A percentile compares a stretch with the other conserved stretches of the same genome.
phyloP scores from a whole-genome alignment of 1,139 yeast species.

The Blastobotrys niveus region DNA sequence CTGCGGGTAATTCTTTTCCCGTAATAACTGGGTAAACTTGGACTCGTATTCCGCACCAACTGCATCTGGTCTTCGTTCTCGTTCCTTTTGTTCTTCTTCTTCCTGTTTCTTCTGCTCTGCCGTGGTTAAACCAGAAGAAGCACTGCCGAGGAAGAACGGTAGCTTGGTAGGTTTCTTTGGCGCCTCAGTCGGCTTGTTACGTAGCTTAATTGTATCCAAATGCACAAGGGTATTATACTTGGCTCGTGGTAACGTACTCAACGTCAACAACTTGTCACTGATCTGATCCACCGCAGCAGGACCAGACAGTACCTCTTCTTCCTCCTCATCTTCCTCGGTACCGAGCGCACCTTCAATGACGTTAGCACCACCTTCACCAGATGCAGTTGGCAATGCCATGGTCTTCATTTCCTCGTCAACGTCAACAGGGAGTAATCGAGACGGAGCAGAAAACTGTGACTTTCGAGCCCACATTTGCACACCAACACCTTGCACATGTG shows the following conservation, averaged over 20 bases:
- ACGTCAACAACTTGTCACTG: constrained; percentile 56
- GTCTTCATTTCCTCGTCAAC: constrained; percentile 42
- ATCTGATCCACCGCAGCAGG: constrained; percentile 58
- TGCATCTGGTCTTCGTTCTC: constrained; percentile 44
- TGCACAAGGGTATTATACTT: constrained; percentile 75
- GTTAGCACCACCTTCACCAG: constrained; percentile 75
- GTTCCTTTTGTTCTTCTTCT: constrained; percentile 39
- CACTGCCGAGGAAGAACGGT: constrained; percentile 70
- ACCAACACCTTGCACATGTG: constrained; percentile 89
- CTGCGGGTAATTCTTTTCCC: constrained; percentile 44
- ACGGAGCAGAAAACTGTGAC: constrained; percentile 77
- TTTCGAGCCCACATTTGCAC: constrained; percentile 88
- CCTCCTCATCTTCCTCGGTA: constrained; percentile 30
- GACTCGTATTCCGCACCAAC: constrained; percentile 49
- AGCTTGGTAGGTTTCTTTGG: constrained; percentile 80
- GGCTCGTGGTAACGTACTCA: constrained; percentile 69
- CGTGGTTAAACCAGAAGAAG: constrained; percentile 37
- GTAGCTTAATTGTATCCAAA: constrained; percentile 73
- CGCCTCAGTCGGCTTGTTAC: constrained; percentile 87
- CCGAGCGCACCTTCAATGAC: constrained; percentile 73
- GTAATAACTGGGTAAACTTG: constrained; percentile 60
- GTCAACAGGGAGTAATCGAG: too few relatives aligned
- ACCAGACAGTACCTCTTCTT: constrained; percentile 44
- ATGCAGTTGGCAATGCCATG: constrained; percentile 63
- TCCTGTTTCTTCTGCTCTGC: constrained; percentile 30